Percentiles rank a stretch among this genome's conserved stretches.
phyloP scores from a whole-genome alignment of 768 basidiomycete species.

The Chalciporus piperatus region DNA sequence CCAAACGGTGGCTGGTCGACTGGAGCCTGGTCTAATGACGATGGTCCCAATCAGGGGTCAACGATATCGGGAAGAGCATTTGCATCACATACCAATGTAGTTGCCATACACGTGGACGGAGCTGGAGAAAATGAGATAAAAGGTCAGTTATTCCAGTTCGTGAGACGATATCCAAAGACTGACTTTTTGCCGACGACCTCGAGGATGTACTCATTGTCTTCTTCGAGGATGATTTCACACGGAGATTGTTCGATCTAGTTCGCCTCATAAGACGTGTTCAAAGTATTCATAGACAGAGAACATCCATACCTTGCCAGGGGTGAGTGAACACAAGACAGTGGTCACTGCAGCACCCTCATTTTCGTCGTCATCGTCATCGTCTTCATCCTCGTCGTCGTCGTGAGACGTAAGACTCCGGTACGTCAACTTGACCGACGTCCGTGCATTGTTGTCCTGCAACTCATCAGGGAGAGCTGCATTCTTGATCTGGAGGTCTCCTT shows the following conservation, averaged over 20 bases:
- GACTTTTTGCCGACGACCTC: slow-evolving; percentile 83
- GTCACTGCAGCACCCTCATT: slow-evolving; percentile 39
- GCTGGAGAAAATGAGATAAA: slow-evolving; percentile 33
- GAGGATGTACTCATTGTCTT: slow-evolving; percentile 63
- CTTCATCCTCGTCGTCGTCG: slow-evolving; percentile 45
- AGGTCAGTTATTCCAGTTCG: slow-evolving; percentile 7
- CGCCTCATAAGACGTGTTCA: slow-evolving; percentile 3
- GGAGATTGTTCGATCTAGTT: slow-evolving; percentile 72
- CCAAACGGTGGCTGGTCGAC: slow-evolving; percentile 50
- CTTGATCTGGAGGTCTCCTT: slow-evolving; percentile 73
- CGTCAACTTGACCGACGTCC: slow-evolving; percentile 67
- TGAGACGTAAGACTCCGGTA: slow-evolving; percentile 41
- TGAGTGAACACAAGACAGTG: slow-evolving; percentile 75
- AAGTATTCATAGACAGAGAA: neutral
- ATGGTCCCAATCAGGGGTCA: neutral
- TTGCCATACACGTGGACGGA: slow-evolving; percentile 80
- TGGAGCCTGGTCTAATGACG: slow-evolving; percentile 47
- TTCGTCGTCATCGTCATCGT: slow-evolving; percentile 42
- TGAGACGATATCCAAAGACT: slow-evolving; percentile 12
- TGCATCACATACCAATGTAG: slow-evolving; percentile 59
- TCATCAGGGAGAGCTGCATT: slow-evolving; percentile 79
- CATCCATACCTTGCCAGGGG: slow-evolving; percentile 68
- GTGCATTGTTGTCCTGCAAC: slow-evolving; percentile 55
- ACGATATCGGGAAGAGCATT: neutral
- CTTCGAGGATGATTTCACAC: slow-evolving; percentile 68